Base-by-base conservation (phyloP, 2,329 filamentous ascomycete species). In the Cryoendolithus antarcticus region DNA sequence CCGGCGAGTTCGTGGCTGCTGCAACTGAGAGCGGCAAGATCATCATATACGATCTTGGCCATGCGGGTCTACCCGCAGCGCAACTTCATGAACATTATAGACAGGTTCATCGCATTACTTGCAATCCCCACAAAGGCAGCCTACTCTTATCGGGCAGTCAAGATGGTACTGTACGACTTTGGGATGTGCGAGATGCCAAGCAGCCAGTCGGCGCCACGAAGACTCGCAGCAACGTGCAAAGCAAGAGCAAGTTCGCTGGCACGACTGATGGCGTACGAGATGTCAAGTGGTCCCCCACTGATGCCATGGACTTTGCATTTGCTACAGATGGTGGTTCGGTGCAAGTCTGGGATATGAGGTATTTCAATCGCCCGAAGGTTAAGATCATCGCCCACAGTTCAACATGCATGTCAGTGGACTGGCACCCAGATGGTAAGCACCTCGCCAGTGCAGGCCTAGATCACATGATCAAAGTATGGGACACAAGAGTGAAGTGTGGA, bases 371-470 rank as follows among this genome's bases (percentile, higher is more conserved):
- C 21, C 69, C 76, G 6, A 65, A 75, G 50, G 60, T 79, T 48
- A 72, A 71, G 47, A 74, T 80, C 40, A 70, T 72, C 29, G 76
- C 75, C 32, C 76, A 80, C 52, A 69, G 74, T 47, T 43, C 48
- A 9, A 41, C 56, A 4, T 80, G 75, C 59, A 75, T 70, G 44
- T 67, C 74, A 4, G 69, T 80, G 30, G 76, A 80, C 53, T 80
- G 75, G 75, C 76, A 80, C 51, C 76, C 76, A 1, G 75, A 80
- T 48, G 76, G 76, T 6, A 77, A 72, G 50, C 74, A 80, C 53
- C 61, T 80, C 7, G 66, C 74, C 39, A 79, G 74, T 48, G 74
- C 72, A n/a, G 69, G 76, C 38, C 65, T 70, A 15, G 76, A 80
- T 54, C 72, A 71, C 42, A 72, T 72, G 24, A 69, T 80, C 45